Evolutionary conservation across 2,329 filamentous ascomycete genomes (phyloP).

Genomic region (Aspergillus sp.): DNA sequence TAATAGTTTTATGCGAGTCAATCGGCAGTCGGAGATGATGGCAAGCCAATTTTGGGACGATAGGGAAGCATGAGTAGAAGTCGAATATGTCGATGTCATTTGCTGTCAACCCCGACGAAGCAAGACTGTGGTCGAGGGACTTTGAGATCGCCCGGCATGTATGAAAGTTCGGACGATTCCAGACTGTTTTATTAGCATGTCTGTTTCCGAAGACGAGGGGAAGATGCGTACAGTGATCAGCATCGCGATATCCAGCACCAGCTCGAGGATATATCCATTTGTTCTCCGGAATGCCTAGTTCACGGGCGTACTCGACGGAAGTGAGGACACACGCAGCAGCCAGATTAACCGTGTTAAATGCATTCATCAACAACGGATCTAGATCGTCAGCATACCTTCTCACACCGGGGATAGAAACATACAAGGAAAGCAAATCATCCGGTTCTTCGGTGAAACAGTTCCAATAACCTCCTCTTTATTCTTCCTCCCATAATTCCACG

Average conservation of each 20-base stretch:
- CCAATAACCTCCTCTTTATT: constrained; percentile 48
- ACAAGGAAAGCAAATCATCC: constrained; percentile 66
- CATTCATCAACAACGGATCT: constrained; percentile 66
- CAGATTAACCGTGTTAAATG: constrained; percentile 63
- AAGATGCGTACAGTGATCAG: constrained; percentile 43
- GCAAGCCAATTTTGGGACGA: constrained; percentile 61
- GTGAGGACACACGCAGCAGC: constrained; percentile 57
- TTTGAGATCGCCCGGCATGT: constrained; percentile 52
- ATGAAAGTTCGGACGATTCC: constrained; percentile 54
- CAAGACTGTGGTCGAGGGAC: constrained; percentile 50
- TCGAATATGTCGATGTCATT: constrained; percentile 56
- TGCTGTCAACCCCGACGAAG: constrained; percentile 40
- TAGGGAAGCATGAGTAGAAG: constrained; percentile 65
- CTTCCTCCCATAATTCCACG: constrained; percentile 52
- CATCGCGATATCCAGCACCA: constrained; percentile 57
- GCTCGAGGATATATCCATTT: constrained; percentile 60
- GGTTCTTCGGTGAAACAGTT: constrained; percentile 50
- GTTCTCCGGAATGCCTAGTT: constrained; percentile 48
- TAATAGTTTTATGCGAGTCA: constrained; percentile 47
- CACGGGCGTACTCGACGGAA: constrained; percentile 47
- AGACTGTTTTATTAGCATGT: constrained; percentile 42
- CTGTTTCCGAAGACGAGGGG: not conserved
- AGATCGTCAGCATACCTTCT: not conserved
- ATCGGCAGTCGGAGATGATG: constrained; percentile 52
- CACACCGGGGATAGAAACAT: constrained; percentile 16